Evolutionary conservation across 805 yeast genomes (phyloP).

Genomic region (Yarrowia yakushimensis): DNA sequence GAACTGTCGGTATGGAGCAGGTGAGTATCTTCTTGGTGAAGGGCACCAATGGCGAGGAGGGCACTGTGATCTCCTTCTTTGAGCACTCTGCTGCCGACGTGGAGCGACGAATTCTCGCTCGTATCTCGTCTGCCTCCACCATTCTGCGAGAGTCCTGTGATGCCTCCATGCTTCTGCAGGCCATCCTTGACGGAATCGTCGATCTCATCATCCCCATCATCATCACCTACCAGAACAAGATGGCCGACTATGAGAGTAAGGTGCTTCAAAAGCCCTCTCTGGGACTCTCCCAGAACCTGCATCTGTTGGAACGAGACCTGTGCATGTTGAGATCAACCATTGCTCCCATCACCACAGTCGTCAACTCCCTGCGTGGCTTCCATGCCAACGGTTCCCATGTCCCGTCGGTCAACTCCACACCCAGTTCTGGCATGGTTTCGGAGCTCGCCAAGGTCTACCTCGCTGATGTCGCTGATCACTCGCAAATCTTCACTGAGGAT

Average conservation of each 20-base stretch:
- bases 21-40: conserved; percentile 48
- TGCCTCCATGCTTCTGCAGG: conserved; percentile 51
- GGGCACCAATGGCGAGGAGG: conserved; percentile 33
- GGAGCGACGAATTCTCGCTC: conserved; percentile 49
- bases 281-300: conserved; percentile 51
- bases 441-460: conserved; percentile 48
- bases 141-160: conserved; percentile 51
- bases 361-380: conserved; percentile 47
- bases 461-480: conserved; percentile 56
- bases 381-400: conserved; percentile 15
- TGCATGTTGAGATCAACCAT: conserved; percentile 47
- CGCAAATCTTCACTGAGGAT: conserved; percentile 50
- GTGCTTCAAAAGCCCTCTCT: conserved; percentile 50
- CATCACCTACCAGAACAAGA: conserved; percentile 48
- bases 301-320: conserved; percentile 52
- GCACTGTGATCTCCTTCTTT: conserved; percentile 53
- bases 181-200: conserved; percentile 52
- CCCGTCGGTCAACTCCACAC: conserved; percentile 12
- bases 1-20: conserved; percentile 54
- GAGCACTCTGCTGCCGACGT: conserved; percentile 55
- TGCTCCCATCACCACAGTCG: conserved; percentile 47
- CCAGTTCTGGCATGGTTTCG: conserved; percentile 34
- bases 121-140: conserved; percentile 47
- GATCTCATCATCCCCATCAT: conserved; percentile 54
- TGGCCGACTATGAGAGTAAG: conserved; percentile 51